A percentile compares a stretch with the other conserved stretches of the same genome.
These are phyloP conservation scores for Colletotrichum sp. DNA, from an alignment of 2,329 filamentous ascomycete species.

Conservation along the genomic window DNA sequence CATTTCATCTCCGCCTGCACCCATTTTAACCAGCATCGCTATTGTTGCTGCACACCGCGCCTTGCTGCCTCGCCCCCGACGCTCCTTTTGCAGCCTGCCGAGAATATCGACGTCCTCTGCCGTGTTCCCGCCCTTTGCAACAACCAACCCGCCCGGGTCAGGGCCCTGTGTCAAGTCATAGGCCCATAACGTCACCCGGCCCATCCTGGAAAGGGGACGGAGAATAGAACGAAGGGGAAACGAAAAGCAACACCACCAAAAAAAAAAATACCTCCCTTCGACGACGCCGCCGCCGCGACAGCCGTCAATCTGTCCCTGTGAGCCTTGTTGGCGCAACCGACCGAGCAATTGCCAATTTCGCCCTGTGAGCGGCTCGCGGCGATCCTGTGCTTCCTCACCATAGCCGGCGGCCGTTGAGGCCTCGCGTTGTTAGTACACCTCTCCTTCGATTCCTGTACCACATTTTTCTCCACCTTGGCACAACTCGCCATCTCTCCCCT, in stretches of 20 bases:
- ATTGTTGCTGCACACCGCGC: not conserved
- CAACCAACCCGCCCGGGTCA: not conserved
- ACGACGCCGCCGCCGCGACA: not conserved
- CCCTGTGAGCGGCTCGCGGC: not conserved
- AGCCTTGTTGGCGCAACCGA: not conserved
- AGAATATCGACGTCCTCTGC: not conserved
- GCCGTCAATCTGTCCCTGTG: not conserved
- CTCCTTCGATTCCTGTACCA: conserved; percentile 15
- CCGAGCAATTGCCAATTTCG: not conserved
- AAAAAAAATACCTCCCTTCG: not conserved
- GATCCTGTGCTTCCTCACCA: conserved; percentile 19
- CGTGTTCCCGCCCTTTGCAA: not conserved
- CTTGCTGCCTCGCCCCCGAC: not conserved
- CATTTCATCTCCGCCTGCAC: conserved; percentile 5
- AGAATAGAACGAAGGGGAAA: conserved; percentile 21
- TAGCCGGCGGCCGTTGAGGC: conserved; percentile 26
- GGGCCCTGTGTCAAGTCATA: conserved; percentile 13
- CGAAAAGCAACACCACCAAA: conserved; percentile 5
- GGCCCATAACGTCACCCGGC: conserved; percentile 21
- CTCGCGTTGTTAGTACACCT: conserved; percentile 21
- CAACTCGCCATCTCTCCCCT: conserved; percentile 20
- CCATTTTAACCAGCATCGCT: conserved; percentile 7
- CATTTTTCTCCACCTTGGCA: conserved; percentile 24
- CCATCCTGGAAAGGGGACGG: conserved; percentile 17
- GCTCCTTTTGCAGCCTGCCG: conserved; percentile 8